phyloP scores from a whole-genome alignment of 116 monocot genomes.

The Phalaenopsis hybrid region DNA sequence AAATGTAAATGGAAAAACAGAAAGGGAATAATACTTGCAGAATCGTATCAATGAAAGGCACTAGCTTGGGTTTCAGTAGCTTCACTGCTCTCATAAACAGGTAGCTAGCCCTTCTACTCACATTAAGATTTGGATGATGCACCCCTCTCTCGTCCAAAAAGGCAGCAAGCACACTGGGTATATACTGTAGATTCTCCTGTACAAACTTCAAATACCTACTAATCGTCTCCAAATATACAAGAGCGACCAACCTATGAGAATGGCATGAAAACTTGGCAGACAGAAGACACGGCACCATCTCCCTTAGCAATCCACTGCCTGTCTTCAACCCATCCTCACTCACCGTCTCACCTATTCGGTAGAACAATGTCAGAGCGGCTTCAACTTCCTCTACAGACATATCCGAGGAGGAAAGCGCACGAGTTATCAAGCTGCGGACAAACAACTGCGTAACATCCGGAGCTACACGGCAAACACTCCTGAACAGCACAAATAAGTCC shows the following conservation, averaged over 20 bases:
- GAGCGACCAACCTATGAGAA: conserved; percentile 75
- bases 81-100: conserved; percentile 80
- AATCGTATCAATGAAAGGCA: conserved; percentile 65
- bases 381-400: conserved; percentile 76
- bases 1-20: neutral
- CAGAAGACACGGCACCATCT: conserved; percentile 70
- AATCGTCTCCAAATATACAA: conserved; percentile 73
- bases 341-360: conserved; percentile 67
- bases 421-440: conserved; percentile 51
- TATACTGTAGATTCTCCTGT: conserved; percentile 66
- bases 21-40: conserved; percentile 36
- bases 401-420: conserved; percentile 34
- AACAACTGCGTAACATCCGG: conserved; percentile 66
- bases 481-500: conserved; percentile 56
- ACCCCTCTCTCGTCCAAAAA: conserved; percentile 63
- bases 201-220: conserved; percentile 89
- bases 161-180: conserved; percentile 55
- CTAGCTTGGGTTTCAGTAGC: conserved; percentile 51
- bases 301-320: conserved; percentile 57
- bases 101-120: conserved; percentile 66
- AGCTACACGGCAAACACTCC: conserved; percentile 61
- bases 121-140: conserved; percentile 54
- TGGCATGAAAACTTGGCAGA: conserved; percentile 69
- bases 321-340: conserved; percentile 64
- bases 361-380: conserved; percentile 64